These are phyloP conservation scores for Tylopilus balloui DNA, from an alignment of 768 basidiomycete species.

Conservation along the genomic window DNA sequence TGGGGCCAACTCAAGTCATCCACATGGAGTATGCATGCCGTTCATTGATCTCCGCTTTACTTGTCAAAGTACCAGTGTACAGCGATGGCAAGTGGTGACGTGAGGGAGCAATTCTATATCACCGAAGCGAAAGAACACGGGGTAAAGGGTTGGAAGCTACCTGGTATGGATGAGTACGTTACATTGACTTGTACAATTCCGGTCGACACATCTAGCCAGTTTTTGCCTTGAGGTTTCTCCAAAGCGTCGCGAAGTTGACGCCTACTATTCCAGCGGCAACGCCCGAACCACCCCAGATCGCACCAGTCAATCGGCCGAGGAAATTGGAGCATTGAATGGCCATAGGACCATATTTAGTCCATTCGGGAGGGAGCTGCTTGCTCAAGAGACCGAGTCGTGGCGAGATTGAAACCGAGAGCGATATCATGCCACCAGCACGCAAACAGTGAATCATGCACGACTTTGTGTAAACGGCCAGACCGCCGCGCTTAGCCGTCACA, in stretches of 20 bases:
- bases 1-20: background rate
- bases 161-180: background rate
- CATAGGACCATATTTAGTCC: slow-evolving; percentile 54
- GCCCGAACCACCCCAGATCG: slow-evolving; percentile 66
- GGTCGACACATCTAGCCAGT: slow-evolving; percentile 38
- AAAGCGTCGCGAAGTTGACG: slow-evolving; percentile 50
- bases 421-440: slow-evolving; percentile 43
- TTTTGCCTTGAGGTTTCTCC: slow-evolving; percentile 64
- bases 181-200: background rate
- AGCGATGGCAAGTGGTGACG: background rate
- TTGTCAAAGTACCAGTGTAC: background rate
- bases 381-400: slow-evolving; percentile 66
- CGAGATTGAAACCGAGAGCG: slow-evolving; percentile 69
- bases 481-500: too few species aligned
- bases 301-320: slow-evolving; percentile 58
- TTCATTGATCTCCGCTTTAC: slow-evolving; percentile 4
- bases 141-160: background rate
- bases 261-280: slow-evolving; percentile 50
- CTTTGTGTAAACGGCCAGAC: slow-evolving; percentile 11
- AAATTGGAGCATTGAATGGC: slow-evolving; percentile 69
- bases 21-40: background rate
- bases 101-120: background rate
- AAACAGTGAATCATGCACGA: slow-evolving; percentile 47
- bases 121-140: background rate
- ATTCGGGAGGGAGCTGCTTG: slow-evolving; percentile 61